Conservation (phyloP, 768 basidiomycete species). For the Podaxis pistillaris region DNA sequence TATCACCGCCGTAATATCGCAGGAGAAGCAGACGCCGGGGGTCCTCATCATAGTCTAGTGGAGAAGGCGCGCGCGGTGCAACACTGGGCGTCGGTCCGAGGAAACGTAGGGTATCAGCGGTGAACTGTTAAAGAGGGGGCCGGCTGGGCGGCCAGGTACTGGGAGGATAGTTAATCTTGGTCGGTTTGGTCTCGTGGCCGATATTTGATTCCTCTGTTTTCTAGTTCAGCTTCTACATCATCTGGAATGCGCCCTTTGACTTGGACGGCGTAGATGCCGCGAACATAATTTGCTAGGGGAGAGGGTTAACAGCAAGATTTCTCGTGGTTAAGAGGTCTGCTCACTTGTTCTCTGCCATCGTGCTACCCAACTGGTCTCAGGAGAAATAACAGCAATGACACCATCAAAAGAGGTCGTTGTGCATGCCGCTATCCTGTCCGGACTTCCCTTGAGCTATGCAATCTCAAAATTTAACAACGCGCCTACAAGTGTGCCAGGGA, state of each 20-base stretch:
- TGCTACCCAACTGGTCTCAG: slow-evolving; percentile 91
- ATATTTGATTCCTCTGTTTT: slow-evolving; percentile 76
- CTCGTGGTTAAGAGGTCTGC: slow-evolving; percentile 26
- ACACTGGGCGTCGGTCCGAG: neutral
- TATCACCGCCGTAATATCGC: neutral
- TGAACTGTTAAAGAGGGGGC: no score
- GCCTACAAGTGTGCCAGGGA: neutral
- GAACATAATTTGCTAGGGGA: slow-evolving; percentile 70
- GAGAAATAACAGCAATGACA: slow-evolving; percentile 81
- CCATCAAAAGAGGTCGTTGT: slow-evolving; percentile 95
- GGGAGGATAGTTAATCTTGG: slow-evolving; percentile 44
- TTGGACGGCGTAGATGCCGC: slow-evolving; percentile 92
- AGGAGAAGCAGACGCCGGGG: neutral
- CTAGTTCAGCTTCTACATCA: slow-evolving; percentile 80
- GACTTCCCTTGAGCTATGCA: slow-evolving; percentile 79
- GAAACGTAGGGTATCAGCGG: no score
- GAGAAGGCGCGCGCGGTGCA: no score
- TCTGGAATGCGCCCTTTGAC: slow-evolving; percentile 85
- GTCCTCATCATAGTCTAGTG: no score
- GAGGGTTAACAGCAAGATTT: slow-evolving; percentile 3
- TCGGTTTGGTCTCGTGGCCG: slow-evolving; percentile 82
- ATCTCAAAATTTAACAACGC: neutral
- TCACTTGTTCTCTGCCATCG: slow-evolving; percentile 93
- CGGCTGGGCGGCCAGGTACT: no score
- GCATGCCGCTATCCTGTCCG: slow-evolving; percentile 80